Percentiles rank a stretch among this genome's conserved stretches.
Evolutionary conservation across 2,329 filamentous ascomycete species (phyloP).

Genomic region (Uncinocarpus reesii): DNA sequence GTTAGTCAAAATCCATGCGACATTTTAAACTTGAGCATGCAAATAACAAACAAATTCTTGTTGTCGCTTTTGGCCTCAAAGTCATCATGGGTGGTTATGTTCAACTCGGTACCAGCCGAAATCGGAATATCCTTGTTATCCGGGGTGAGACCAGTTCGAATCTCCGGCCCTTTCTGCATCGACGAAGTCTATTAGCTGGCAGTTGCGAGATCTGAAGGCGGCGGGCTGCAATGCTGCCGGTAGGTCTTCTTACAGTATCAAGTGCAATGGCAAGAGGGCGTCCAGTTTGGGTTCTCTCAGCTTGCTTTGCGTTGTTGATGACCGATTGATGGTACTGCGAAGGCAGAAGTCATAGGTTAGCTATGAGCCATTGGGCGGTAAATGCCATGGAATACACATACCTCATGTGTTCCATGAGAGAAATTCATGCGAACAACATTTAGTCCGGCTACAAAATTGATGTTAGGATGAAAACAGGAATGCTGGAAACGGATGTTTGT

Average conservation of each 20-base stretch:
- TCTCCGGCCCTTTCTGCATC: slow-evolving; percentile 65
- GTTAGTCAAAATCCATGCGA: not conserved
- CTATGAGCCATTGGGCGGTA: too few species aligned
- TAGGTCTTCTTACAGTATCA: slow-evolving; percentile 58
- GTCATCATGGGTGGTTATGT: slow-evolving; percentile 92
- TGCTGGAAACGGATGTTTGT: not conserved
- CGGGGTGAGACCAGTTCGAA: slow-evolving; percentile 67
- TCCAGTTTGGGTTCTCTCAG: slow-evolving; percentile 65
- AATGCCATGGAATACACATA: slow-evolving; percentile 29
- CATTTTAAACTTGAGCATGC: not conserved
- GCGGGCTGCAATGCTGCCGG: slow-evolving; percentile 18
- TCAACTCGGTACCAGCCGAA: slow-evolving; percentile 69
- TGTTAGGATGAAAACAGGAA: not conserved
- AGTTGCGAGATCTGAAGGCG: slow-evolving; percentile 21
- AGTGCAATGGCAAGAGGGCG: slow-evolving; percentile 93
- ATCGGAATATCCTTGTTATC: slow-evolving; percentile 70
- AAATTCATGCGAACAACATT: slow-evolving; percentile 99
- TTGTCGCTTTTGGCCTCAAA: slow-evolving; percentile 77
- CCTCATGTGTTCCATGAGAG: slow-evolving; percentile 79
- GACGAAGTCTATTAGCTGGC: slow-evolving; percentile 14
- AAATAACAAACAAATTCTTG: slow-evolving; percentile 71
- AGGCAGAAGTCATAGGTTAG: slow-evolving; percentile 1
- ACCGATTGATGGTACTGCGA: slow-evolving; percentile 86
- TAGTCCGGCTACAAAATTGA: slow-evolving; percentile 55
- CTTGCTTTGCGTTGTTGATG: slow-evolving; percentile 86